Percentiles rank a stretch among this genome's conserved stretches.
phyloP scores from a whole-genome alignment of 768 basidiomycete genomes.

The Amanita phalloides region DNA sequence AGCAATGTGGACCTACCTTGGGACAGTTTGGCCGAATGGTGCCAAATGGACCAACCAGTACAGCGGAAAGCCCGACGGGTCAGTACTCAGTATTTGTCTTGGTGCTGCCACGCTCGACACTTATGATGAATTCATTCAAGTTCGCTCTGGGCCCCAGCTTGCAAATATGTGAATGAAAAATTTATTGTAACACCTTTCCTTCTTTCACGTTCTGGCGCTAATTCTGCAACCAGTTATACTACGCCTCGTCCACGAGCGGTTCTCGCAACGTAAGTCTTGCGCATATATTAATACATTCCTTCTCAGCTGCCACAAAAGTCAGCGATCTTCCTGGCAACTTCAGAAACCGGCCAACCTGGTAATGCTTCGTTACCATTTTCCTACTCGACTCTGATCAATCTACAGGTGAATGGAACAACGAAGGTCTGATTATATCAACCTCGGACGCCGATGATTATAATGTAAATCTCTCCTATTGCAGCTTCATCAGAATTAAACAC shows the following conservation, averaged over 20 bases:
- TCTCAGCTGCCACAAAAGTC: no score
- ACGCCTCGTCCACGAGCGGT: conserved; percentile 16
- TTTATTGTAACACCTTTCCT: no score
- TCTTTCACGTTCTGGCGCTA: not conserved
- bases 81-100: conserved; percentile 23
- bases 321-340: conserved; percentile 18
- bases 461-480: conserved; percentile 19
- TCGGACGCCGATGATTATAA: conserved; percentile 17
- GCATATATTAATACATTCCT: no score
- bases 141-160: no score
- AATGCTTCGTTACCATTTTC: not conserved
- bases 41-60: conserved; percentile 34
- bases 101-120: not conserved
- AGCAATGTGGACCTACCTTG: conserved; percentile 32
- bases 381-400: conserved; percentile 4
- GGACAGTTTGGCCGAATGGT: conserved; percentile 31
- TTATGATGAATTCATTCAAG: no score
- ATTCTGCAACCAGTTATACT: conserved; percentile 29
- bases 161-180: no score
- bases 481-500: not conserved
- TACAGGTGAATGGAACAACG: conserved; percentile 28
- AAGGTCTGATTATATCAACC: conserved; percentile 37
- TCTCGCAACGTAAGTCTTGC: conserved; percentile 20
- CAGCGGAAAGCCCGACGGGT: not conserved
- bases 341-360: not conserved